A percentile compares a stretch with the other conserved stretches of the same genome.
phyloP scores from a whole-genome alignment of 1,284 basidiomycete genomes.

The Cutaneotrichosporon curvatum region DNA sequence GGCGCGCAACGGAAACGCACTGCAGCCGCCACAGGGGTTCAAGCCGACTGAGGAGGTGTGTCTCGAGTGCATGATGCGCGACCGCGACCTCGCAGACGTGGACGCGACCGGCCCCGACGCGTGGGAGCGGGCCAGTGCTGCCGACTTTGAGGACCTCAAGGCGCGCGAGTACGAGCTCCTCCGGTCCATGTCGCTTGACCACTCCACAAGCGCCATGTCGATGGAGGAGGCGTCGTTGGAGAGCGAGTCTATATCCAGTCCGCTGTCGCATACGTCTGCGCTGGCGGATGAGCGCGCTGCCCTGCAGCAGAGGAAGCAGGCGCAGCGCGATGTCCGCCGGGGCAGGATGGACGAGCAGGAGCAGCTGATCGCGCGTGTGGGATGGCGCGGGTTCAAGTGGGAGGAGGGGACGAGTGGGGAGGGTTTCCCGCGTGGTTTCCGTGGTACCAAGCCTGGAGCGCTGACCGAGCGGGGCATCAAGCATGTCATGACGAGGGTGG shows the following conservation, averaged over 20 bases:
- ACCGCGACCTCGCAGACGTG: conserved; percentile 96
- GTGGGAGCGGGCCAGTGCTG: conserved; percentile 89
- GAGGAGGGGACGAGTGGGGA: conserved; percentile 37
- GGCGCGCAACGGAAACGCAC: not conserved
- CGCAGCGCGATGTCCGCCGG: conserved; percentile 13
- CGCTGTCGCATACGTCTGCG: conserved; percentile 7
- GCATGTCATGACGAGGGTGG: conserved; percentile 76
- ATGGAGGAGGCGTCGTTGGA: conserved; percentile 9
- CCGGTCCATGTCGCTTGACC: conserved; percentile 16
- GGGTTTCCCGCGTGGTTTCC: conserved; percentile 38
- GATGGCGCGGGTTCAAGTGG: conserved; percentile 43
- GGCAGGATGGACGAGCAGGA: conserved; percentile 21
- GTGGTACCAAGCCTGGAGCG: conserved; percentile 57
- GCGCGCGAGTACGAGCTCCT: conserved; percentile 55
- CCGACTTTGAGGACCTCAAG: conserved; percentile 68
- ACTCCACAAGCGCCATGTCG: conserved; percentile 4
- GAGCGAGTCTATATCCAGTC: conserved; percentile 6
- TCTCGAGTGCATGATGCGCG: conserved; percentile 97
- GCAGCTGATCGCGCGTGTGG: conserved; percentile 25
- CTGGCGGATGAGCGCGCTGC: not conserved
- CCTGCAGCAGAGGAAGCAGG: conserved; percentile 7
- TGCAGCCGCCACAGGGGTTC: not conserved
- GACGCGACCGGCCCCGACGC: conserved; percentile 75
- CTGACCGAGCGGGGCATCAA: conserved; percentile 75
- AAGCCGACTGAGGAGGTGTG: conserved; percentile 62